Percentiles rank a stretch among this genome's conserved stretches.
Evolutionary conservation across 441 rosid species (phyloP).

Genomic region (Oxalis stricta): DNA sequence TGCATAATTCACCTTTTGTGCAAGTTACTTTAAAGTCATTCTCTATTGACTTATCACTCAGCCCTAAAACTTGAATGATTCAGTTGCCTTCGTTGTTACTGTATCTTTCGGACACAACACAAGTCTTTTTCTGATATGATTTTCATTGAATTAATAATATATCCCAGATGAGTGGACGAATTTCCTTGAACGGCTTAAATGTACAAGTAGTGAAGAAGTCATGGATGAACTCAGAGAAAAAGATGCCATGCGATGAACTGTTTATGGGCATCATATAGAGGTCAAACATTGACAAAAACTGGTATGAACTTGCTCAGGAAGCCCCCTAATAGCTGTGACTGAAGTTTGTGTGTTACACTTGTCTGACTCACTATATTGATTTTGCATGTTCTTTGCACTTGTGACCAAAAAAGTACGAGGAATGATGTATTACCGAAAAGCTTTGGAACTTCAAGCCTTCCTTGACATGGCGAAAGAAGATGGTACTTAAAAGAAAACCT

Average conservation of each 20-base stretch:
- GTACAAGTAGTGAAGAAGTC: conserved; percentile 33
- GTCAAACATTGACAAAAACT: conserved; percentile 66
- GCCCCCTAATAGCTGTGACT: too few relatives aligned
- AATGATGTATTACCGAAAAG: conserved; percentile 74
- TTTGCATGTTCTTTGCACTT: background rate
- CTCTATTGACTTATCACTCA: too few relatives aligned
- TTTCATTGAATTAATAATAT: conserved; percentile 4
- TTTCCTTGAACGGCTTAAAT: conserved; percentile 40
- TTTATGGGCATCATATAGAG: conserved; percentile 71
- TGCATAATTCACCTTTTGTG: too few relatives aligned
- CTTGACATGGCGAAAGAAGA: conserved; percentile 62
- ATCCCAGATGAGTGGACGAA: conserved; percentile 59
- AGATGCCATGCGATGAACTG: conserved; percentile 46
- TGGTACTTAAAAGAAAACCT: conserved; percentile 23
- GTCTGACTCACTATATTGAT: too few relatives aligned
- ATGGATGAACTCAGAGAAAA: conserved; percentile 23
- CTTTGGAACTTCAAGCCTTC: conserved; percentile 62
- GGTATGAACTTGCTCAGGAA: conserved; percentile 26
- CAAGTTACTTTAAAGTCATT: too few relatives aligned
- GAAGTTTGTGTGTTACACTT: too few relatives aligned
- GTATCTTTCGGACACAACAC: too few relatives aligned
- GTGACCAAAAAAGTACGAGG: conserved; percentile 28
- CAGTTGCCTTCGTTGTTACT: too few relatives aligned
- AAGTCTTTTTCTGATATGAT: too few relatives aligned
- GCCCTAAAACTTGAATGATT: too few relatives aligned